Conservation (phyloP, 2,329 filamentous ascomycete genomes). For the Arthrobotrys sphaeroides region DNA sequence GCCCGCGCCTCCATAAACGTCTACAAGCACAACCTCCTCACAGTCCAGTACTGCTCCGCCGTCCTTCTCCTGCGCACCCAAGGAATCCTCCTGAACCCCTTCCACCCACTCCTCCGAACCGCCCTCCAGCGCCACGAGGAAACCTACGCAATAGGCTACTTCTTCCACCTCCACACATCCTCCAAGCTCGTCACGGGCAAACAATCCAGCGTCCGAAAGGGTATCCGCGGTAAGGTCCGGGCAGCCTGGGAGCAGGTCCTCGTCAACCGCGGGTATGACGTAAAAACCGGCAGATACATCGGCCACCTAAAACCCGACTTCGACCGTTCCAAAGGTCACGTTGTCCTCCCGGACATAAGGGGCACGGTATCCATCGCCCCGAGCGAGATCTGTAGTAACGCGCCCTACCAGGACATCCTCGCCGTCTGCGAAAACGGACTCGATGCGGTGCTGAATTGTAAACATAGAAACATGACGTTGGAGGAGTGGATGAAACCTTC, state of each 20-base stretch:
- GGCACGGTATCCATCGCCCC: slow-evolving; percentile 44
- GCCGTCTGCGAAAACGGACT: slow-evolving; percentile 22
- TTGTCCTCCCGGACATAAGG: slow-evolving; percentile 28
- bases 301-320: slow-evolving; percentile 20
- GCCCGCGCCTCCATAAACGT: slow-evolving; percentile 15
- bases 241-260: slow-evolving; percentile 43
- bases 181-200: slow-evolving; percentile 36
- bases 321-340: slow-evolving; percentile 10
- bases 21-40: slow-evolving; percentile 20
- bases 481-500: slow-evolving; percentile 39
- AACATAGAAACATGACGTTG: slow-evolving; percentile 12
- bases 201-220: slow-evolving; percentile 33
- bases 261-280: slow-evolving; percentile 26
- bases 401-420: slow-evolving; percentile 21
- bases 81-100: slow-evolving; percentile 41
- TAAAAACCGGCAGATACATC: slow-evolving; percentile 30
- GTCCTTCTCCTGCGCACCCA: slow-evolving; percentile 40
- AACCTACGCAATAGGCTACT: slow-evolving; percentile 41
- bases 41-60: slow-evolving; percentile 43
- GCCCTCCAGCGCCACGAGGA: slow-evolving; percentile 38
- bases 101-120: slow-evolving; percentile 44
- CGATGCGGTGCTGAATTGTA: slow-evolving; percentile 23
- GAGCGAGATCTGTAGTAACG: slow-evolving; percentile 19
- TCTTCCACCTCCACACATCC: slow-evolving; percentile 50
- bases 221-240: slow-evolving; percentile 35